phyloP scores from a whole-genome alignment of 2,329 filamentous ascomycete genomes.

The Aspergillus pseudonomiae region DNA sequence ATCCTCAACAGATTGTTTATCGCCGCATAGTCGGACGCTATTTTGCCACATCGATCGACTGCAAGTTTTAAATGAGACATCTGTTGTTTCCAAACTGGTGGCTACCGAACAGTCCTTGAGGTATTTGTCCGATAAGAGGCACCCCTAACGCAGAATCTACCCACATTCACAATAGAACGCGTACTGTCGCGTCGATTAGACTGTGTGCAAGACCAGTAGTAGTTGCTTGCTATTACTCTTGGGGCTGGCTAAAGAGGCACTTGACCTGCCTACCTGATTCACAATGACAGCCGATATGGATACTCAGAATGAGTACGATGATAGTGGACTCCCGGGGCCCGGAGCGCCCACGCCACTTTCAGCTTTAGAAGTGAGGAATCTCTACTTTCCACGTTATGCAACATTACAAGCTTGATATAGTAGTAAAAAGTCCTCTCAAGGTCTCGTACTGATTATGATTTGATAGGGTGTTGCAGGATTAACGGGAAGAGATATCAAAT shows the following conservation, averaged over 20 bases:
- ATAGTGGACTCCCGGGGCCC: conserved; percentile 74
- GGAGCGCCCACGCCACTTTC: conserved; percentile 90
- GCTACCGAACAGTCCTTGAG: not conserved
- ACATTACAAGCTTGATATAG: not conserved
- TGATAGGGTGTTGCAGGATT: conserved; percentile 81
- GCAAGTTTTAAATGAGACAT: not conserved
- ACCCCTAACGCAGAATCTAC: not conserved
- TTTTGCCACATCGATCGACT: conserved; percentile 28
- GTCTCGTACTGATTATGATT: conserved; percentile 14
- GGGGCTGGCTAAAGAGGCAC: not conserved
- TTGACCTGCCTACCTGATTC: not conserved
- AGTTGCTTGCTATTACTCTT: not conserved
- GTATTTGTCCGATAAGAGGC: not conserved
- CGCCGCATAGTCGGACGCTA: conserved; percentile 9
- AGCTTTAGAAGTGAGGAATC: conserved; percentile 73
- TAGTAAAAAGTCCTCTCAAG: not conserved
- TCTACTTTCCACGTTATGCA: not conserved
- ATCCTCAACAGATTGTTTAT: conserved; percentile 16
- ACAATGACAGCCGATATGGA: conserved; percentile 58
- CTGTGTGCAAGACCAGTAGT: not conserved
- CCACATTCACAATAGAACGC: not conserved
- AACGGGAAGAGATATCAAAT: conserved; percentile 93
- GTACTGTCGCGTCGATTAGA: not conserved
- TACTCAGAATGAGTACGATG: conserved; percentile 74
- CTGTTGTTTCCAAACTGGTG: not conserved